Evolutionary conservation across 805 yeast species (phyloP), one percentile per base, ranked within the genome.

Genomic region (Wickerhamiella qilinensis): DNA sequence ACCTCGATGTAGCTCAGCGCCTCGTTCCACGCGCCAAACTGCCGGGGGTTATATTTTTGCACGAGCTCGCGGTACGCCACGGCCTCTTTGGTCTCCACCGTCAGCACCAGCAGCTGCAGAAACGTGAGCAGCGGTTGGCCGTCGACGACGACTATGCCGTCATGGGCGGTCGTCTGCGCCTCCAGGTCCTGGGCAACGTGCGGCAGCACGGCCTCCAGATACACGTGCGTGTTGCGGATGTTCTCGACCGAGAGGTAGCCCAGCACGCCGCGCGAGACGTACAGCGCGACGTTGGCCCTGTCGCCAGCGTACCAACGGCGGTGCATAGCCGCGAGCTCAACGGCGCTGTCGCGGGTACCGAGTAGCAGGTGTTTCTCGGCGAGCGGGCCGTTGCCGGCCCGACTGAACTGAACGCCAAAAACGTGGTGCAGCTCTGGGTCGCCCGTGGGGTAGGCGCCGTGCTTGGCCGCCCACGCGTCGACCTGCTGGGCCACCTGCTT

Each of bases 371-470:
- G 80, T 50, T 72, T 67, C 57, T 81, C 93, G n/a, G 86, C 81
- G 39, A 74, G 76, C 39, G 73, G 67, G 27, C 67, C 68, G 40
- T 67, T 50, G 36, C 68, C 71, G 17, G 62, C 63, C 28, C 53
- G 47, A 22, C 56, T 60, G 32, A 83, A 63, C 53, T 81, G 75
- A 27, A 65, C 57, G 2, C 94, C 95, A 43, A 84, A 65, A 9
- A 77, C 66, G 46, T 76, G 76, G 52, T 83, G 84, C 40, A 91
- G 62, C 33, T 72, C 74, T 5, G 78, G 69, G 52, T 84, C 94
- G 3, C 94, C 95, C 44, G 70, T 69, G 39, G 69, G 69, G 38
- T 59, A 62, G 0, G 62, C 63, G 3, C 73, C 63, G 38, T 55
- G 58, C 43, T 65, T 66, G 33, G 59, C 57, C 0, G 86, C 66